Evolutionary conservation across 176 grass and related monocot genomes (phyloP).

Genomic region (Cenchrus fungigraminus): DNA sequence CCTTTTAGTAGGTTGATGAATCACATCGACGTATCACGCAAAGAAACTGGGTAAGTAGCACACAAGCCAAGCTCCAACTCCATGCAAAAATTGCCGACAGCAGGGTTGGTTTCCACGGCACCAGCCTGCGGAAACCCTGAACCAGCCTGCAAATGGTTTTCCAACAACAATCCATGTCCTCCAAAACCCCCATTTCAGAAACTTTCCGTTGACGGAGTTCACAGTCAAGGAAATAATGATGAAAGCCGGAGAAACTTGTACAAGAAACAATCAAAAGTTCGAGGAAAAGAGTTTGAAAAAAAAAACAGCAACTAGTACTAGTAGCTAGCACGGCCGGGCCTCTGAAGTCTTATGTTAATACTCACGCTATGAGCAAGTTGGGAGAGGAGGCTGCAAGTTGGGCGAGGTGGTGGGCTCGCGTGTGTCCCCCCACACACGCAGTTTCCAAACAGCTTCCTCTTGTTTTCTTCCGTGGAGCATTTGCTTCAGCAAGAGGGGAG

Average conservation of each 20-base stretch:
- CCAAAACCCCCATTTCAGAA: background rate
- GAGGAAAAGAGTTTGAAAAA: background rate
- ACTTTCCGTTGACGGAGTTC: background rate
- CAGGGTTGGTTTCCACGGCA: background rate
- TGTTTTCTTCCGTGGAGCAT: conserved; percentile 27
- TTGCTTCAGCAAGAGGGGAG: conserved; percentile 36
- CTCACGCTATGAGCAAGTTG: conserved; percentile 26
- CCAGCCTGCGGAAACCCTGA: background rate
- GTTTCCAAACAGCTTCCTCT: conserved; percentile 49
- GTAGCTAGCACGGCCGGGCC: background rate
- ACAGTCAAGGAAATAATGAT: conserved; percentile 12
- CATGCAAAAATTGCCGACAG: background rate
- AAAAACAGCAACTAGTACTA: background rate
- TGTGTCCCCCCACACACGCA: background rate
- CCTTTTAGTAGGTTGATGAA: background rate
- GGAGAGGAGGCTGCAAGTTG: conserved; percentile 22
- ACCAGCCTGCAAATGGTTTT: background rate
- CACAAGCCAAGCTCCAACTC: conserved; percentile 18
- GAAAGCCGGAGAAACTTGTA: conserved; percentile 14
- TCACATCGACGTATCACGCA: background rate
- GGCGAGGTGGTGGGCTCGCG: conserved; percentile 30
- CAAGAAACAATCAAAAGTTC: conserved; percentile 18
- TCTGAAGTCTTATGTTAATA: conserved; percentile 1
- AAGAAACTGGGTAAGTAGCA: background rate
- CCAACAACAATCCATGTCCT: too few species aligned